These are phyloP conservation scores for Barbatosphaeria neglecta DNA, from an alignment of 495 filamentous ascomycete species.

Conservation along the genomic window DNA sequence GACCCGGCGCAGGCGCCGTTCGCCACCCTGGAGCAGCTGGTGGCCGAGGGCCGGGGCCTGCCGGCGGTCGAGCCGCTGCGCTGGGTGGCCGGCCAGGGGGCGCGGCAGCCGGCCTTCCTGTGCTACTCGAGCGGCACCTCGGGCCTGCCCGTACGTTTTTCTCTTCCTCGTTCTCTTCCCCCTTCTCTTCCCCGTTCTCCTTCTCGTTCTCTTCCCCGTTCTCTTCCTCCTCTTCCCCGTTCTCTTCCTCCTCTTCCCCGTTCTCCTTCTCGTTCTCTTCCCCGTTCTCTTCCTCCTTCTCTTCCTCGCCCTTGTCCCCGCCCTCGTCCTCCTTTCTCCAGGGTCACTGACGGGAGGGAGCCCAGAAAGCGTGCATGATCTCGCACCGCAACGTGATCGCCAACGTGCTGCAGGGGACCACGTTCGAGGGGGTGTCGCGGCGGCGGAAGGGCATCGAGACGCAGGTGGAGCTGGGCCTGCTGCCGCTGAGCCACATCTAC, in stretches of 20 bases:
- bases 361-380: constrained; percentile 95
- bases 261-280: too few relatives aligned
- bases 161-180: too few relatives aligned
- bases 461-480: constrained; percentile 57
- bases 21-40: constrained; percentile 61
- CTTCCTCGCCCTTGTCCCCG: too few relatives aligned
- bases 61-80: constrained; percentile 51
- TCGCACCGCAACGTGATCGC: constrained; percentile 81
- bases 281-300: too few relatives aligned
- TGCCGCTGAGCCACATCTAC: constrained; percentile 85
- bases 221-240: too few relatives aligned
- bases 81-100: constrained; percentile 66
- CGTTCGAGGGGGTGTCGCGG: constrained; percentile 38
- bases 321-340: too few relatives aligned
- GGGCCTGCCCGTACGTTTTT: constrained; percentile 65
- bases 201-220: too few relatives aligned
- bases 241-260: too few relatives aligned
- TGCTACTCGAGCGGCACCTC: constrained; percentile 89
- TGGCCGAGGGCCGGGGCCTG: constrained; percentile 50
- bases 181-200: too few relatives aligned
- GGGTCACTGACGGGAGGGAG: too few relatives aligned
- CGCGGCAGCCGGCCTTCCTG: constrained; percentile 65
- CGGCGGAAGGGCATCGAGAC: constrained; percentile 31
- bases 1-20: constrained; percentile 41
- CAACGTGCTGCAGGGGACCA: constrained; percentile 56